These are phyloP conservation scores for Globisporangium heterothallicum DNA, from an alignment of 352 stramenopile species.

Conservation along the genomic window DNA sequence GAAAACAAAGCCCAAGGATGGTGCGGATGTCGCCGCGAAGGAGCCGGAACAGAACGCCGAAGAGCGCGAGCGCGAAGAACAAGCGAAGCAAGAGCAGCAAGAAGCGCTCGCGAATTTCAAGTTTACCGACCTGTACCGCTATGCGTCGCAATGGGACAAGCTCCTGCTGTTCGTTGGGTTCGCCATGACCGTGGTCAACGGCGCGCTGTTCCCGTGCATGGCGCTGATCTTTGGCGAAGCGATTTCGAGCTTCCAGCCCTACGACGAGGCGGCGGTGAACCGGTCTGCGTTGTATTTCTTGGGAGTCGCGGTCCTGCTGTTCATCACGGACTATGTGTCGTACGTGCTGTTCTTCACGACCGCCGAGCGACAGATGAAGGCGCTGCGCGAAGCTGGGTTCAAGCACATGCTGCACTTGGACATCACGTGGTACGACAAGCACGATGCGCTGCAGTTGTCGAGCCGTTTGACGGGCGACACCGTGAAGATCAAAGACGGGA, in stretches of 20 bases:
- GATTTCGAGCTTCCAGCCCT: constrained; percentile 2
- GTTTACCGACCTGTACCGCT: constrained; percentile 5
- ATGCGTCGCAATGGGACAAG: constrained; percentile 8
- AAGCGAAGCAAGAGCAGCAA: background rate
- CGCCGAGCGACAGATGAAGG: constrained; percentile 23
- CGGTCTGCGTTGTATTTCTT: constrained; percentile 13
- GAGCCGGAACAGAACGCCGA: too few relatives aligned
- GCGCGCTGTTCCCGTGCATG: constrained; percentile 10
- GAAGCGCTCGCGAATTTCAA: background rate
- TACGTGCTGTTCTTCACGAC: constrained; percentile 16
- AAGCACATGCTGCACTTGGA: constrained; percentile 24
- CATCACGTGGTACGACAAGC: constrained; percentile 21
- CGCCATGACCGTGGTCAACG: constrained; percentile 10
- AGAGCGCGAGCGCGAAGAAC: background rate
- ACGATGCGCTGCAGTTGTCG: constrained; percentile 16
- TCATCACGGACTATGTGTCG: constrained; percentile 15
- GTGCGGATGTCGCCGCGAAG: background rate
- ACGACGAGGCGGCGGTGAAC: constrained; percentile 11
- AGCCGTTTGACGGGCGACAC: constrained; percentile 20
- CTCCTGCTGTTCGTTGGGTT: constrained; percentile 5
- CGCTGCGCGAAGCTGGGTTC: constrained; percentile 11
- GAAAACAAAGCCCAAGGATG: background rate
- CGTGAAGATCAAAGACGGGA: constrained; percentile 28
- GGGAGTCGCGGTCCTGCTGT: constrained; percentile 13
- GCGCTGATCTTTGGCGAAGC: constrained; percentile 18